Evolutionary conservation across 108 stramenopile genomes (phyloP).

Genomic region (Cyclostephanos tholiformis): DNA sequence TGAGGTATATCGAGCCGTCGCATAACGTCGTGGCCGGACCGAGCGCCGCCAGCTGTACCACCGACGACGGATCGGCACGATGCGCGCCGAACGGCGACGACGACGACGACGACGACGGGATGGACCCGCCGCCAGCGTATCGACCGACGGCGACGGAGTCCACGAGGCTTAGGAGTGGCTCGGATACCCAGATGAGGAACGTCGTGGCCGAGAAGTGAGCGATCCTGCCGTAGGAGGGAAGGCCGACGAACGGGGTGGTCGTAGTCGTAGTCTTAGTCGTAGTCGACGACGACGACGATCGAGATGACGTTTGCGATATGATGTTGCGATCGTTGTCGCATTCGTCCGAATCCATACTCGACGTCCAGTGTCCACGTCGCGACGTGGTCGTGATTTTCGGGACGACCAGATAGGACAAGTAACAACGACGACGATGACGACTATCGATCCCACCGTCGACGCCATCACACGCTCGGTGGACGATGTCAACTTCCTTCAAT

Average conservation of each 20-base stretch:
- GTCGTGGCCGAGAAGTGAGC: slow-evolving; percentile 73
- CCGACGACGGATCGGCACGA: slow-evolving; percentile 31
- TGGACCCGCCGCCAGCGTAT: slow-evolving; percentile 39
- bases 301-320: not conserved
- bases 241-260: slow-evolving; percentile 37
- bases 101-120: slow-evolving; percentile 25
- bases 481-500: too few relatives aligned
- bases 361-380: not conserved
- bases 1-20: slow-evolving; percentile 81
- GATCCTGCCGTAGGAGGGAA: slow-evolving; percentile 69
- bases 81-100: slow-evolving; percentile 11
- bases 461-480: too few relatives aligned
- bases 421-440: too few relatives aligned
- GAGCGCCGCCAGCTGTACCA: slow-evolving; percentile 87
- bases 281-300: not conserved
- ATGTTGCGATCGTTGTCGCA: not conserved
- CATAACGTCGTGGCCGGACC: slow-evolving; percentile 94
- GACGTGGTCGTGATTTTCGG: not conserved
- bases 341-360: slow-evolving; percentile 17
- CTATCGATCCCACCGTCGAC: too few relatives aligned
- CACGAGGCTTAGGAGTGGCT: slow-evolving; percentile 91
- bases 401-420: not conserved
- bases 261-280: not conserved
- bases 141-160: slow-evolving; percentile 91
- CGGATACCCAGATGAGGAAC: slow-evolving; percentile 85